Evolutionary conservation across 2,329 filamentous ascomycete species (phyloP).

Genomic region (Aureobasidium melanogenum): DNA sequence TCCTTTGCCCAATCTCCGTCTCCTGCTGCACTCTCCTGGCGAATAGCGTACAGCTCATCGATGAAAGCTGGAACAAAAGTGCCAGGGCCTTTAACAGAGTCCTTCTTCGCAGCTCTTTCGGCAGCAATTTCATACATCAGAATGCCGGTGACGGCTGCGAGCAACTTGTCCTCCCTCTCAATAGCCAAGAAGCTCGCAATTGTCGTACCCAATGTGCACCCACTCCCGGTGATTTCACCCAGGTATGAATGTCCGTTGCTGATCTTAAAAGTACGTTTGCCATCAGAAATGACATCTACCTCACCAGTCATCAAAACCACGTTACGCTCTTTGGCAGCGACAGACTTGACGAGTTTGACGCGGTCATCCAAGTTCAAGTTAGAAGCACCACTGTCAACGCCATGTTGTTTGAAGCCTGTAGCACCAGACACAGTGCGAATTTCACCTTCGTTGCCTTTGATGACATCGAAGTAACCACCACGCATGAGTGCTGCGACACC

Average conservation of each 20-base stretch:
- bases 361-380: constrained; percentile 46
- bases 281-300: constrained; percentile 71
- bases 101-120: constrained; percentile 50
- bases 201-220: constrained; percentile 76
- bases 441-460: constrained; percentile 92
- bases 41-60: constrained; percentile 53
- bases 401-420: constrained; percentile 53
- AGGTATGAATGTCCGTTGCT: constrained; percentile 69
- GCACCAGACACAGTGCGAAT: constrained; percentile 63
- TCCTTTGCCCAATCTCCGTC: constrained; percentile 44
- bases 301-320: constrained; percentile 76
- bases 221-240: constrained; percentile 61
- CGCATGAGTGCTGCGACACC: constrained; percentile 64
- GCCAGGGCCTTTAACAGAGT: constrained; percentile 67
- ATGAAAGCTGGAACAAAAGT: constrained; percentile 80
- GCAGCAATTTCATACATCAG: constrained; percentile 73
- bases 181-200: constrained; percentile 68
- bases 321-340: constrained; percentile 61
- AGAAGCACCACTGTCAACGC: constrained; percentile 68
- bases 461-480: constrained; percentile 70
- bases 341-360: constrained; percentile 51
- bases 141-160: constrained; percentile 63
- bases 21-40: constrained; percentile 40
- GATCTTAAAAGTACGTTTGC: constrained; percentile 56
- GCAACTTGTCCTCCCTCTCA: constrained; percentile 54